Evolutionary conservation across 2,329 filamentous ascomycete species (phyloP).

Genomic region (Penicillium oxalicum): DNA sequence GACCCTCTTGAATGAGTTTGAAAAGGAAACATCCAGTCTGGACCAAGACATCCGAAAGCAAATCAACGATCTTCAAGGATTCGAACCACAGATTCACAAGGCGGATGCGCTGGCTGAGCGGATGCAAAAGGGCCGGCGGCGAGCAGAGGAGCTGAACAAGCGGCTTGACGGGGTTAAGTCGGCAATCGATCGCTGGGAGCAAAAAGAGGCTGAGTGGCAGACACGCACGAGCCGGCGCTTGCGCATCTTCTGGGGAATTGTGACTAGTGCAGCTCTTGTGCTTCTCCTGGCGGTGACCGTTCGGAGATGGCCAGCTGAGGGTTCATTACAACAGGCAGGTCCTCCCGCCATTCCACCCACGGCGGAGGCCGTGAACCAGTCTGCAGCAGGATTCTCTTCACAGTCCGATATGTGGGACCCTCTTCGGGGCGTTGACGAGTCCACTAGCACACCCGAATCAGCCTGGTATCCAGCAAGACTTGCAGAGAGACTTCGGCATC

Average conservation of each 20-base stretch:
- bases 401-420: constrained; percentile 7
- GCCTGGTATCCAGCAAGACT: constrained; percentile 19
- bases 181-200: constrained; percentile 40
- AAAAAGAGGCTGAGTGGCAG: constrained; percentile 40
- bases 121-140: constrained; percentile 32
- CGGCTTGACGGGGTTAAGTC: constrained; percentile 36
- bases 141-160: constrained; percentile 32
- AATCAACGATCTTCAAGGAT: constrained; percentile 33
- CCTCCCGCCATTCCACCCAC: constrained; percentile 6
- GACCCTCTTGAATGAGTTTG: constrained; percentile 34
- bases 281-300: constrained; percentile 26
- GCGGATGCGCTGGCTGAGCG: constrained; percentile 35
- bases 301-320: constrained; percentile 20
- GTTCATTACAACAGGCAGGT: neutral
- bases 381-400: constrained; percentile 5
- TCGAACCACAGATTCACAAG: constrained; percentile 33
- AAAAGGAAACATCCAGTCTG: constrained; percentile 30
- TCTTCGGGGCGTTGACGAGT: neutral
- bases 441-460: neutral
- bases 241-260: constrained; percentile 34
- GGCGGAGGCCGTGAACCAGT: constrained; percentile 9
- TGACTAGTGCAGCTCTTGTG: constrained; percentile 23
- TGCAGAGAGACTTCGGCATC: constrained; percentile 15
- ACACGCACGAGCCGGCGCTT: constrained; percentile 33
- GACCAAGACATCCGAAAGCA: constrained; percentile 35